Evolutionary conservation across 2,329 filamentous ascomycete species (phyloP).

Genomic region (Paraconiothyrium sp.): DNA sequence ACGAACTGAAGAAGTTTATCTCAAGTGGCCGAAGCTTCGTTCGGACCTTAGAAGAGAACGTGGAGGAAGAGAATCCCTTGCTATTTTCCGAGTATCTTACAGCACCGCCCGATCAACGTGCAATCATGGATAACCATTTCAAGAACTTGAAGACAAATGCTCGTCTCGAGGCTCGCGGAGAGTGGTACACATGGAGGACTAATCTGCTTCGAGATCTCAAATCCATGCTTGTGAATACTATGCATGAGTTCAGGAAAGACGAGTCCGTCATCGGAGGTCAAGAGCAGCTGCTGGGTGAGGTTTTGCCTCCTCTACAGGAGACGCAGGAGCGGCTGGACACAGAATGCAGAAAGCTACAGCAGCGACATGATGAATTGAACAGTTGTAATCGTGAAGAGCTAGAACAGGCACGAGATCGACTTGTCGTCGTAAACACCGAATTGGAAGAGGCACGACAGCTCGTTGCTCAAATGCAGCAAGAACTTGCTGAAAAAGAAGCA

Average conservation of each 20-base stretch:
- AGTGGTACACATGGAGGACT: slow-evolving; percentile 98
- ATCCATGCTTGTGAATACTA: slow-evolving; percentile 79
- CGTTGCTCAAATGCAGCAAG: slow-evolving; percentile 71
- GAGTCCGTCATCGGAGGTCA: slow-evolving; percentile 72
- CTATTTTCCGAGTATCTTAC: slow-evolving; percentile 92
- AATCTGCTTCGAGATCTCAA: slow-evolving; percentile 85
- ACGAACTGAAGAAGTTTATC: slow-evolving; percentile 96
- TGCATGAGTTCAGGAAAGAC: slow-evolving; percentile 79
- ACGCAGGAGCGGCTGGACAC: slow-evolving; percentile 69
- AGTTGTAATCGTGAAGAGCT: slow-evolving; percentile 85
- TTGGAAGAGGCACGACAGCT: slow-evolving; percentile 74
- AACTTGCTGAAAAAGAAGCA: slow-evolving; percentile 73
- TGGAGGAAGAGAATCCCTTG: slow-evolving; percentile 87
- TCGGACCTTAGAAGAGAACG: slow-evolving; percentile 88
- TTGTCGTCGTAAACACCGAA: slow-evolving; percentile 72
- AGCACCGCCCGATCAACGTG: slow-evolving; percentile 82
- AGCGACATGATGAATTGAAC: slow-evolving; percentile 76
- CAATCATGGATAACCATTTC: slow-evolving; percentile 94
- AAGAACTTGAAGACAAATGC: slow-evolving; percentile 97
- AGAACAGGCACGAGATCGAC: slow-evolving; percentile 73
- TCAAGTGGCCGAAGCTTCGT: slow-evolving; percentile 91
- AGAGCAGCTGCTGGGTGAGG: slow-evolving; percentile 71
- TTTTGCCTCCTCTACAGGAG: slow-evolving; percentile 72
- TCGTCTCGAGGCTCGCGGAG: slow-evolving; percentile 87
- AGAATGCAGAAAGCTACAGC: slow-evolving; percentile 74